A percentile compares a stretch with the other conserved stretches of the same genome.
These are phyloP conservation scores for Laguncularia racemosa DNA, from an alignment of 345 rosid species.

Conservation along the genomic window DNA sequence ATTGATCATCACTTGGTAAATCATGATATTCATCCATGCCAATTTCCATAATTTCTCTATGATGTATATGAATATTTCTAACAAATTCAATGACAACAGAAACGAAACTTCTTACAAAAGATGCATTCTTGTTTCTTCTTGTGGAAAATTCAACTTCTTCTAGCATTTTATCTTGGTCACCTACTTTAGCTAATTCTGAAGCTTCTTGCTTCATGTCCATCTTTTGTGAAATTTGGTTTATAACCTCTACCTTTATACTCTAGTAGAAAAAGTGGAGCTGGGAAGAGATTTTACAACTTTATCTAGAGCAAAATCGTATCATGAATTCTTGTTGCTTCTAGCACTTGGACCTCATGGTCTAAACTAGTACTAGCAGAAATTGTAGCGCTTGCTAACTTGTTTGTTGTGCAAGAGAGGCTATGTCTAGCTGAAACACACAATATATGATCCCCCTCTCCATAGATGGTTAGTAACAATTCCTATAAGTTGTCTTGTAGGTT, in stretches of 20 bases:
- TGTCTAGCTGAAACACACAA: constrained; percentile 7
- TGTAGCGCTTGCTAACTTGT: constrained; percentile 8
- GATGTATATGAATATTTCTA: not conserved
- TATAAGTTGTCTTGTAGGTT: too few relatives aligned
- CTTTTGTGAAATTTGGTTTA: constrained; percentile 16
- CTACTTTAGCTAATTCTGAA: too few relatives aligned
- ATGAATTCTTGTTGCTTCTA: constrained; percentile 22
- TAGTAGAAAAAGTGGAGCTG: constrained; percentile 20
- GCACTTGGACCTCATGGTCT: constrained; percentile 25
- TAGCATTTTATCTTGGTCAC: too few relatives aligned
- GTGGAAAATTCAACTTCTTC: too few relatives aligned
- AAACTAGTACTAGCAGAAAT: constrained; percentile 12
- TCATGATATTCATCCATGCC: too few relatives aligned
- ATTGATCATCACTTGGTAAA: too few relatives aligned
- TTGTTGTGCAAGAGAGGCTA: constrained; percentile 3
- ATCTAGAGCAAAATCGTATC: constrained; percentile 21
- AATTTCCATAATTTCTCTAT: too few relatives aligned
- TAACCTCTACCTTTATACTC: constrained; percentile 12
- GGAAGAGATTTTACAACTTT: too few relatives aligned
- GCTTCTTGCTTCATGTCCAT: constrained; percentile 14
- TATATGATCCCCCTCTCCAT: constrained; percentile 13
- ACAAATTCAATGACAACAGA: not conserved
- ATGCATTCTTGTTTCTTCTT: too few relatives aligned
- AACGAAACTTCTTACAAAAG: too few relatives aligned
- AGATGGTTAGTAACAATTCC: constrained; percentile 20